Evolutionary conservation across 2,329 filamentous ascomycete genomes (phyloP), one percentile per base, ranked within the genome.

Genomic region (Fusarium keratoplasticum): DNA sequence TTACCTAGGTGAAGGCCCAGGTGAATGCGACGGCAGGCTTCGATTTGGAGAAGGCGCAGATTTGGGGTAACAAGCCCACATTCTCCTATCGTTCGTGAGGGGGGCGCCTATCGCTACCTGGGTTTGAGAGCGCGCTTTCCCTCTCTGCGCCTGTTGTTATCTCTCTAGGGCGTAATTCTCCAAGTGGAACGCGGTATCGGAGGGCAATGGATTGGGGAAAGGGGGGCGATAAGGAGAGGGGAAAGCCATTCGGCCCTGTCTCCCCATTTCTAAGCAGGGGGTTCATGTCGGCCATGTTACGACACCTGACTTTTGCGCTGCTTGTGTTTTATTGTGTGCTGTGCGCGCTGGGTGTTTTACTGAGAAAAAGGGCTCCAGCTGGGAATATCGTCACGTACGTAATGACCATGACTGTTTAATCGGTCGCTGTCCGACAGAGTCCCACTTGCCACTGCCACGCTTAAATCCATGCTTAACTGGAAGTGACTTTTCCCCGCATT

Each of bases 391-490:
- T 55, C 57, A 42, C 57, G 42, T 66, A 52, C 57, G 42, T 66
- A 52, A 59, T 55, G 25, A 6, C 20, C 55, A 54, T 54, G 44
- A 54, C 64, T 31, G 25, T 18, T 20, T 25, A 25, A 62, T 73
- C 71, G 71, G 71, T 16, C 71, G 62, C n/a, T 58, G 29, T 70
- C 69, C 68, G 68, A 61, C 35, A 35, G 6, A 36, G 25, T 38
- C 35, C 61, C 36, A 57, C 40, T 33, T 42, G 60, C 25, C 44
- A 62, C 62, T 20, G 36, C 33, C 57, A 65, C 61, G 71, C 72
- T 74, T 74, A 74, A 74, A 67, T 58, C 68, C 72, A 74, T 72
- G 72, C 72, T 74, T 52, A 52, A 52, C 47, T 52, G 27, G 18
- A 52, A 52, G 47, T 52, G 47, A 31, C 27, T 52, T 52, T 31